Base-by-base conservation (phyloP, 176 grass and related monocot genomes). In the Hordeum marinum region DNA sequence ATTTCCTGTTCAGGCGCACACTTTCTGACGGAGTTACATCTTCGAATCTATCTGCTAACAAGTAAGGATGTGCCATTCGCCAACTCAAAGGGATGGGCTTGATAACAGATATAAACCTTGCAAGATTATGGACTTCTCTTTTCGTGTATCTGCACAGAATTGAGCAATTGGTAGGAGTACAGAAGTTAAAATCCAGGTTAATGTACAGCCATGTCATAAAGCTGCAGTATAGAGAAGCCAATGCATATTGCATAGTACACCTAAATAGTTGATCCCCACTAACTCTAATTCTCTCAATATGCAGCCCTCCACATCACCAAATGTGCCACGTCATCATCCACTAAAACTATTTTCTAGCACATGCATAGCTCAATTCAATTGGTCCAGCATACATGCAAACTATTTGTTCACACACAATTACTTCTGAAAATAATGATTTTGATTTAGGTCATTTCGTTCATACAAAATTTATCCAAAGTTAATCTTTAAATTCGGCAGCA, bases 61-160 rank as follows among this genome's bases (percentile, higher is more conserved):
- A 82, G 92, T 96, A 96, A 77, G 96, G 91, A 94, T 99, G 96
- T 43, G 91, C 84, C 75, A 94, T 90, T 79, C 93, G 86, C 96
- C 96, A 99, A 68, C 90, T 90, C 81, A 96, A 87, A 37, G 86
- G 86, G 84, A 76, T 42, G 80, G 86, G 87, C 68, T 96, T 99
- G 29, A 91, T 92, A 72, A 96, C 88, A 25, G 96, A 99, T 82
- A 99, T 96, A 80, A 99, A 99, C 76, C 96, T 94, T 90, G 93
- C 93, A 84, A 96, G 96, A 87, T 99, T 99, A 85, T 96, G 91
- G 63, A 92, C 75, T 88, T 99, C 96, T 85, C 94, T 91, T 92
- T 99, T 96, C 5, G 83, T 81, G 85, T 99, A 99, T 63, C 96
- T 99, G 84, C 25, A 85, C 5, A 23, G n/a, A 83, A 48, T 58